Base-by-base conservation (phyloP, 495 filamentous ascomycete genomes). In the Penicillium ochrochloron region DNA sequence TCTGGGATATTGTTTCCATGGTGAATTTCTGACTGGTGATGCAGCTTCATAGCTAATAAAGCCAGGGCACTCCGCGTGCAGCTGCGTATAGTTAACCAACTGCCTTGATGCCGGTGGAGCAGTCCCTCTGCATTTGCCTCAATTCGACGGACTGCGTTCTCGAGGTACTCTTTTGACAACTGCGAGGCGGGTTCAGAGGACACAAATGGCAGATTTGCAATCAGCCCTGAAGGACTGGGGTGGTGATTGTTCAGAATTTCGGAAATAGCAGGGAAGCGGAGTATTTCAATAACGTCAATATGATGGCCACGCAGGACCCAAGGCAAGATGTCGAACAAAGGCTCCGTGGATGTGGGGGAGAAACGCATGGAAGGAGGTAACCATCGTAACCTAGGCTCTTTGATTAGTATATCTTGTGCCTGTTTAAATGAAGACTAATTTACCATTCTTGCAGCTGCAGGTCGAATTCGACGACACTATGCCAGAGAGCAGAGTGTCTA, bases 371-470 rank as follows among this genome's bases (percentile, higher is more conserved):
- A 51, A 11, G 46, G 46, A 14, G 46, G 46, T 51, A 51, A 51
- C 46, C 46, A 51, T 51, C 23, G 19, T 19, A 51, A 51, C 46
- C 46, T 51, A 17, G 10, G 11, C 25, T 41, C 14, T 41, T 5
- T 5, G 15, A 41, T 41, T 17, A 41, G 12, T 17, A 41, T 19
- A 23, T 25, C 19, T 11, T 25, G 19, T 17, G 25, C 11, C 21
- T 10, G 25, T n/a, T 14, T 51, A 19, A 29, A 29, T 11, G 10
- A 25, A 11, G 46, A 51, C 25, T 5, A 23, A n/a, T 5, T 23
- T 51, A 51, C 46, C 46, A 51, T 51, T 51, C n/a, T 51, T 51
- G n/a, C n/a, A 51, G 46, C 46, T 51, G 46, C 10, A 51, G n/a
- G 19, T 51, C 46, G 19, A 51, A 51, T 51, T 51, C 46, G 46